phyloP scores from a whole-genome alignment of 129 eudicot species.

The Flaveria brownii region DNA sequence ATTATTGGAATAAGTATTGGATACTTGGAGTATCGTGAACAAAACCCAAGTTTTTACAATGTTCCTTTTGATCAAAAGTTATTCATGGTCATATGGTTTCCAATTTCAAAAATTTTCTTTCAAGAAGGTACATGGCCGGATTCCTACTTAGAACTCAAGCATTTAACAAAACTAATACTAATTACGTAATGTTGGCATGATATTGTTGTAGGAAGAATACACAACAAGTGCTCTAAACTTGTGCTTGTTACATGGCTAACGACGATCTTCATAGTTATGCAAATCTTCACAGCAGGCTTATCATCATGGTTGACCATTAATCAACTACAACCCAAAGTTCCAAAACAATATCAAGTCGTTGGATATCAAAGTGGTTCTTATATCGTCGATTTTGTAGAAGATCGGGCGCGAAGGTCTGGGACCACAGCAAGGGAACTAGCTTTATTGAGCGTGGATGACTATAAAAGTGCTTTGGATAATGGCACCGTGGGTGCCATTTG shows the following conservation, averaged over 20 bases:
- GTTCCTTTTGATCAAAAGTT: constrained; percentile 21
- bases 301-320: constrained; percentile 32
- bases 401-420: neutral
- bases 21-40: constrained; percentile 23
- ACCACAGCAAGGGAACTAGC: neutral
- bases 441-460: constrained; percentile 14
- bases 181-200: neutral
- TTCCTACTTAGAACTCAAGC: neutral
- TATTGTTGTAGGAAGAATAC: constrained; percentile 22
- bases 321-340: constrained; percentile 30
- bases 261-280: constrained; percentile 28
- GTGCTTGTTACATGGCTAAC: constrained; percentile 32
- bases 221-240: constrained; percentile 28
- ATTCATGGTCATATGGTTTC: constrained; percentile 27
- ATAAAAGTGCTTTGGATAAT: constrained; percentile 9
- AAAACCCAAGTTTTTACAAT: constrained; percentile 21
- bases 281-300: constrained; percentile 28
- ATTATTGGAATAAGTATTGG: constrained; percentile 19
- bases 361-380: constrained; percentile 27
- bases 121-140: constrained; percentile 20
- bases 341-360: constrained; percentile 22
- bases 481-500: constrained; percentile 20
- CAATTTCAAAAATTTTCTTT: constrained; percentile 23
- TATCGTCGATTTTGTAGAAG: constrained; percentile 16
- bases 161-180: neutral